A percentile compares a stretch with the other conserved stretches of the same genome.
Conservation (phyloP, 306 rosid species). For the Senna tora region DNA sequence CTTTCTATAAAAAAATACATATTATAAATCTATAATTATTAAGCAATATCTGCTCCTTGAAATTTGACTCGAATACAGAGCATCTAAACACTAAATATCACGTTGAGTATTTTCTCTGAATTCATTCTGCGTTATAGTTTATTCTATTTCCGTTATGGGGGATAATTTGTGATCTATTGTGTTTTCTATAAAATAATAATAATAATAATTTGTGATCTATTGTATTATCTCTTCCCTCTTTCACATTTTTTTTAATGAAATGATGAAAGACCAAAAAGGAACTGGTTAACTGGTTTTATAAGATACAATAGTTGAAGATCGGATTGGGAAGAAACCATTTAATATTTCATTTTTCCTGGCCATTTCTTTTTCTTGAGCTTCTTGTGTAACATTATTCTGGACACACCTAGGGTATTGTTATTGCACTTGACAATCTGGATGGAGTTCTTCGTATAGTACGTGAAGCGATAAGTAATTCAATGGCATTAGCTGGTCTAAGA, state of each 20-base stretch:
- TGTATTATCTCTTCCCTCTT: background rate
- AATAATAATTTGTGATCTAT: background rate
- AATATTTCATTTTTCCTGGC: background rate
- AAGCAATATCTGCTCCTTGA: slow-evolving; percentile 1
- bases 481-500: slow-evolving; percentile 65
- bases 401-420: slow-evolving; percentile 72
- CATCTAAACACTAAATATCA: background rate
- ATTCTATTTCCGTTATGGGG: background rate
- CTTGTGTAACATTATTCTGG: slow-evolving; percentile 34
- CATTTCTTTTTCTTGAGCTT: background rate
- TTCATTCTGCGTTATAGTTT: background rate
- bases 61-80: background rate
- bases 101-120: background rate
- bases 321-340: background rate
- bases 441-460: slow-evolving; percentile 70
- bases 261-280: background rate
- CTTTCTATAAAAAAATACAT: too few relatives aligned
- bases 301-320: slow-evolving; percentile 6
- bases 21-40: too few relatives aligned
- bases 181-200: too few relatives aligned
- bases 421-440: slow-evolving; percentile 88
- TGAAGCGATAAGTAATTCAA: slow-evolving; percentile 75
- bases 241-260: background rate
- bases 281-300: background rate
- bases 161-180: background rate